Base-by-base conservation (phyloP, 441 rosid genomes). In the Aquilaria agallochum region DNA sequence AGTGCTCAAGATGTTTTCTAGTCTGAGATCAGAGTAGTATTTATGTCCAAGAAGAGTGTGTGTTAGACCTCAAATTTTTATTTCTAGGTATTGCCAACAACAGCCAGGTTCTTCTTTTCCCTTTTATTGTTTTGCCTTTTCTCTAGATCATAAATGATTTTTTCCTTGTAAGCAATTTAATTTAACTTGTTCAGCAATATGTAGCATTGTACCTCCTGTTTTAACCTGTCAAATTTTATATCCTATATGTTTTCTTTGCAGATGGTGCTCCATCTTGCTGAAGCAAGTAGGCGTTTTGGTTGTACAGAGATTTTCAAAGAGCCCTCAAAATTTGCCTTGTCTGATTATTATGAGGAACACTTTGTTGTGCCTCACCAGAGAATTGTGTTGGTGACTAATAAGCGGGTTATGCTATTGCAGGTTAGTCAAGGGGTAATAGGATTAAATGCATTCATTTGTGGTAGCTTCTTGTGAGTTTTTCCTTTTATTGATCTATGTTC, bases 231-330 rank as follows among this genome's bases (percentile, higher is more conserved):
- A 36, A 36, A 36, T 36, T 20, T 20, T 2, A 36, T 36, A 3
- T 36, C 7, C 42, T 36, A 8, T 36, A 4, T 33, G 10, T 45
- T 44, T 68, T 60, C 62, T 76, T 56, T 78, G 70, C 81, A 95
- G 99, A 92, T 85, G 98, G 73, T 84, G 54, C 96, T 95, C 68
- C 83, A 88, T 72, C 90, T 90, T 60, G 99, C 95, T 15, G 98
- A 95, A 82, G 90, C 96, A 71, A 92, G 96, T 75, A 85, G 87
- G 62, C 86, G 78, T 65, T 85, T 92, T 72, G 98, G 98, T 66
- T 95, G 96, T 70, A 80, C 98, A 49, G 98, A 90, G 72, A 83
- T 92, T 76, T 95, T 95, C 71, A 90, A 87, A 74, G 99, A 95
- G 76, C 99, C 99, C 30, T 88, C 99, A 56, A 92, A 95, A 74